Conservation (phyloP, 106 monocot genomes). For the Vanilla planifolia region DNA sequence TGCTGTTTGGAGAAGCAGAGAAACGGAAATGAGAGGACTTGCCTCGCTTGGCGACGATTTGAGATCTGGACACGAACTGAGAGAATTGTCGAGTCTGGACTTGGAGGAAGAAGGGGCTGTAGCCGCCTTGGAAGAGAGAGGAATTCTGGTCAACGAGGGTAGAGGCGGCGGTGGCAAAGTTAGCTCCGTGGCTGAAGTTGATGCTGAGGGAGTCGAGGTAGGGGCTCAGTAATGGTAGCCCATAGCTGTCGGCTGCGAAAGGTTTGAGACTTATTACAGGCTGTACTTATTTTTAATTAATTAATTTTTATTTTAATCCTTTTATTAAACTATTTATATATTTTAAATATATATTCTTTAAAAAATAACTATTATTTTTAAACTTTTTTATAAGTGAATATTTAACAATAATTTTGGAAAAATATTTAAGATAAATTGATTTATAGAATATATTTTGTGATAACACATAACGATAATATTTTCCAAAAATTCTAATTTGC, state of each 20-base stretch:
- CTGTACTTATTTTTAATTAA: no score
- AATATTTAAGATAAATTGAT: neutral
- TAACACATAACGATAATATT: no score
- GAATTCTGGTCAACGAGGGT: slow-evolving; percentile 38
- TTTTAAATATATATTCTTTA: neutral
- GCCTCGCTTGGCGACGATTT: slow-evolving; percentile 20
- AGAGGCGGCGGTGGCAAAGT: slow-evolving; percentile 70
- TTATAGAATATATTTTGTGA: no score
- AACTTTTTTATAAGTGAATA: neutral
- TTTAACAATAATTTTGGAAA: neutral
- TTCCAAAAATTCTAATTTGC: no score
- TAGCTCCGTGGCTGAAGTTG: slow-evolving; percentile 80
- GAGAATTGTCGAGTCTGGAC: slow-evolving; percentile 74
- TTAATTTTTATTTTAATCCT: no score
- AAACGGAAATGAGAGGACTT: slow-evolving; percentile 8
- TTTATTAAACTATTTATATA: no score
- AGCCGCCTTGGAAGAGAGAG: slow-evolving; percentile 64
- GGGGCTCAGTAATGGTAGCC: slow-evolving; percentile 56
- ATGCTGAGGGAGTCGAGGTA: slow-evolving; percentile 72
- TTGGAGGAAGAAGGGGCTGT: slow-evolving; percentile 80
- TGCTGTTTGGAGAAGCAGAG: no score
- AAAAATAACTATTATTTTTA: neutral
- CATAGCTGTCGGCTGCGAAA: slow-evolving; percentile 29
- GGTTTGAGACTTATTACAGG: no score
- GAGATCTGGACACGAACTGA: slow-evolving; percentile 62